Evolutionary conservation across 192 early-diverging fungal genomes (phyloP).

Genomic region (Allomyces macrogynus): DNA sequence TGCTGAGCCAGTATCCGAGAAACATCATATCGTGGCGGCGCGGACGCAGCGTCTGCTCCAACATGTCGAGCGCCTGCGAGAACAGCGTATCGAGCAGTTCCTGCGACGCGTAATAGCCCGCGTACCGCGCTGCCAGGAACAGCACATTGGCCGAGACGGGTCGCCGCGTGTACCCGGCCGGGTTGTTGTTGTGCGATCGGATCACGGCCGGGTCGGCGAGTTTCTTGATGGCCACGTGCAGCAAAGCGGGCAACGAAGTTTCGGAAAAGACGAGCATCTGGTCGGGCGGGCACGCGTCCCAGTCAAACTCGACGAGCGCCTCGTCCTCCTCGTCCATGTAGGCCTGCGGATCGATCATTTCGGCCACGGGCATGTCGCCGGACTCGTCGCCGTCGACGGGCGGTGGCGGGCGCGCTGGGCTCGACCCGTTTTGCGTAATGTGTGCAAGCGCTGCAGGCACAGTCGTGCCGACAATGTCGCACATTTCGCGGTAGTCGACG

Average conservation of each 20-base stretch:
- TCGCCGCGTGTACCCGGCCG: conserved; percentile 28
- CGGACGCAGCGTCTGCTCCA: neutral
- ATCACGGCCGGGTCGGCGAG: neutral
- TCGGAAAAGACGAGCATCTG: conserved; percentile 93
- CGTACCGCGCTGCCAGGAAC: conserved; percentile 73
- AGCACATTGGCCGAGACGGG: conserved; percentile 67
- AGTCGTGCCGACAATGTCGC: neutral
- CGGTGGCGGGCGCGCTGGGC: neutral
- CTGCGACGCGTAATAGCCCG: conserved; percentile 49
- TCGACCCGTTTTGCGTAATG: neutral
- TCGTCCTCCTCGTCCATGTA: conserved; percentile 19
- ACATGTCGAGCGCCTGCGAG: conserved; percentile 19
- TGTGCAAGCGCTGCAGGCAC: neutral
- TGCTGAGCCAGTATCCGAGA: conserved; percentile 68
- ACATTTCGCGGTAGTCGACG: conserved; percentile 1
- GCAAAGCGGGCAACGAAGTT: conserved; percentile 45
- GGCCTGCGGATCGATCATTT: conserved; percentile 12
- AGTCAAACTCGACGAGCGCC: conserved; percentile 35
- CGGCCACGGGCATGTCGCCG: neutral
- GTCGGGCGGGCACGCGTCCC: conserved; percentile 60
- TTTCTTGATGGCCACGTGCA: conserved; percentile 42
- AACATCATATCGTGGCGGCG: conserved; percentile 31
- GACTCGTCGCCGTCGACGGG: neutral
- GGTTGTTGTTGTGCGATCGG: conserved; percentile 23
- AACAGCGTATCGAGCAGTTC: conserved; percentile 57